Percentiles rank a stretch among this genome's conserved stretches.
These are phyloP conservation scores for Tetrahymena malaccensis DNA, from an alignment of 73 alveolate species.

Conservation along the genomic window DNA sequence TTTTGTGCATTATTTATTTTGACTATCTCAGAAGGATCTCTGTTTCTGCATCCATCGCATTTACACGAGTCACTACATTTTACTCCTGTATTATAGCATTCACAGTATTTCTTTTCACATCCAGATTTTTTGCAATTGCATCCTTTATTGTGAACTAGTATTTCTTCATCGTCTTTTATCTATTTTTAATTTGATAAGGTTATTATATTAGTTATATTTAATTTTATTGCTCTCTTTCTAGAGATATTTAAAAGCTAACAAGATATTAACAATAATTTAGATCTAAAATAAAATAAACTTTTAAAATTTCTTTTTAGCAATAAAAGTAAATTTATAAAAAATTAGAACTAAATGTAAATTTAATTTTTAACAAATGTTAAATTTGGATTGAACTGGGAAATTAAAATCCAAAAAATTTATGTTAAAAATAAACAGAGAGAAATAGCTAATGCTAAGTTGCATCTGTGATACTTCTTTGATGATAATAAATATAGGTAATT, in stretches of 20 bases:
- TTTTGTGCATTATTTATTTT: background rate
- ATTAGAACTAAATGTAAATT: background rate
- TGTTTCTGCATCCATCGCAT: constrained; percentile 25
- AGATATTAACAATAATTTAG: background rate
- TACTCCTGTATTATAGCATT: constrained; percentile 46
- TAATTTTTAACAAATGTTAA: background rate
- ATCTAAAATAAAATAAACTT: background rate
- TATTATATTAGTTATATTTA: no score
- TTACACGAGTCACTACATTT: constrained; percentile 51
- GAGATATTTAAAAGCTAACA: no score
- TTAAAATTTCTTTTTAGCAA: background rate
- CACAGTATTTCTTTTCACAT: constrained; percentile 62
- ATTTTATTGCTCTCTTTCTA: no score
- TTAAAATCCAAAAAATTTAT: no score
- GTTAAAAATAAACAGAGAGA: background rate
- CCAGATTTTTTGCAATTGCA: constrained; percentile 67
- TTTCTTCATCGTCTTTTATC: background rate
- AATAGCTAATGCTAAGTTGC: background rate
- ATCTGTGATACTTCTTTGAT: background rate
- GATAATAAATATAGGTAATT: background rate
- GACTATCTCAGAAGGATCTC: background rate
- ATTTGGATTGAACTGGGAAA: background rate
- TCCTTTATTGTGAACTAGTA: constrained; percentile 14
- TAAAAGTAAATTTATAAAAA: no score
- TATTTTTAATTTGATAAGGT: no score